phyloP scores from a whole-genome alignment of 2,329 filamentous ascomycete species.

The Tympanopsis confertula region DNA sequence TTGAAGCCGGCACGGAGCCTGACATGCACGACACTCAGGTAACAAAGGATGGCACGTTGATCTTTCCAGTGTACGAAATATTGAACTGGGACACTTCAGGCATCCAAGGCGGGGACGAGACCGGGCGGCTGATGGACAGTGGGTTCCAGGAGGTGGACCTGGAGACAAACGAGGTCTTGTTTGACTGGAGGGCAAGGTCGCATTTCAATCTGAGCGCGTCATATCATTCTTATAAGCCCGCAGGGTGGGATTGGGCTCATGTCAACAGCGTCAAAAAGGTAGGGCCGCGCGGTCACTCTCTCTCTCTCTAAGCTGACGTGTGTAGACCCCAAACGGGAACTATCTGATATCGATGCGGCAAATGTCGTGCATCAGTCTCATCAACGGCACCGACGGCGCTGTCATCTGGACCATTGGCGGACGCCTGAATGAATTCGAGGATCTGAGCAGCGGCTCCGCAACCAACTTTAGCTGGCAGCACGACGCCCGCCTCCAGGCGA shows the following conservation, averaged over 20 bases:
- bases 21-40: constrained; percentile 30
- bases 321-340: constrained; percentile 14
- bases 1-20: constrained; percentile 12
- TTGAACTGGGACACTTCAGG: constrained; percentile 9
- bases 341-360: constrained; percentile 23
- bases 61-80: not conserved
- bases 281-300: too few relatives aligned
- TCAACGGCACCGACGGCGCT: constrained; percentile 15
- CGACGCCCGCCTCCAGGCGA: not conserved
- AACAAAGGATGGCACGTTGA: constrained; percentile 10
- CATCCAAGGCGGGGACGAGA: constrained; percentile 15
- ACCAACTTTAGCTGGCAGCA: constrained; percentile 1
- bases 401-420: constrained; percentile 23
- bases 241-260: constrained; percentile 23
- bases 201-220: constrained; percentile 14
- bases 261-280: constrained; percentile 22
- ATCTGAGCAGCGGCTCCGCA: constrained; percentile 8
- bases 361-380: constrained; percentile 14
- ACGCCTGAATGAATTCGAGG: constrained; percentile 18
- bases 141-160: constrained; percentile 26
- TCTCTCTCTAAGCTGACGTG: not conserved
- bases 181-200: constrained; percentile 22
- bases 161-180: constrained; percentile 20
- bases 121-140: constrained; percentile 18
- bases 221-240: constrained; percentile 3